Base-by-base conservation (phyloP, 352 stramenopile genomes). In the Plasmopara muralis region DNA sequence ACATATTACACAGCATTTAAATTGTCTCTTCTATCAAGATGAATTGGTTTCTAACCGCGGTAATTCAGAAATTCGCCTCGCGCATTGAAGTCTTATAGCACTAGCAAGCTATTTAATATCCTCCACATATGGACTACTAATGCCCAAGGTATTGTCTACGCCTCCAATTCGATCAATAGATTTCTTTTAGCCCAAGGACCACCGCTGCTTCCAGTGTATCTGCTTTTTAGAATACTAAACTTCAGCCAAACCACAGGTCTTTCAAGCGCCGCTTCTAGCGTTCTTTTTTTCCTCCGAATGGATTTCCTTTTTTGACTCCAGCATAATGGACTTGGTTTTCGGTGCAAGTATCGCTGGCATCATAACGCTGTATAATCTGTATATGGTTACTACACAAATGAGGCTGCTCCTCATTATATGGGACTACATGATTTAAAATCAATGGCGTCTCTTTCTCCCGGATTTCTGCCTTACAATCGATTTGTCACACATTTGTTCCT, bases 281-380 rank as follows among this genome's bases (percentile, higher is more conserved):
- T n/a, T n/a, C n/a, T n/a, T n/a, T n/a, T n/a, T n/a, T n/a, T n/a
- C n/a, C n/a, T n/a, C n/a, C n/a, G n/a, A n/a, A n/a, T n/a, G n/a
- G n/a, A n/a, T n/a, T n/a, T n/a, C n/a, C n/a, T n/a, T n/a, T n/a
- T n/a, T n/a, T n/a, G n/a, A n/a, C n/a, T n/a, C n/a, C n/a, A n/a
- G n/a, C n/a, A 58, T 18, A 53, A 57, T 16, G 43, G 28, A 5
- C 14, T 44, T 18, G 20, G n/a, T 12, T 52, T 58, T 28, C 14
- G 51, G 5, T 58, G 47, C 35, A 58, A 58, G 15, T 52, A 53
- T 15, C 2, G 37, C 0, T 58, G 51, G 51, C 43, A 43, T n/a
- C n/a, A n/a, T n/a, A n/a, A n/a, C n/a, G n/a, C n/a, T n/a, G n/a
- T 25, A 46, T 6, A 33, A 2, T 50, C 40, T 45, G 16, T 51